Conservation (phyloP, 2,329 filamentous ascomycete genomes). For the Leptoxyphium fumago region DNA sequence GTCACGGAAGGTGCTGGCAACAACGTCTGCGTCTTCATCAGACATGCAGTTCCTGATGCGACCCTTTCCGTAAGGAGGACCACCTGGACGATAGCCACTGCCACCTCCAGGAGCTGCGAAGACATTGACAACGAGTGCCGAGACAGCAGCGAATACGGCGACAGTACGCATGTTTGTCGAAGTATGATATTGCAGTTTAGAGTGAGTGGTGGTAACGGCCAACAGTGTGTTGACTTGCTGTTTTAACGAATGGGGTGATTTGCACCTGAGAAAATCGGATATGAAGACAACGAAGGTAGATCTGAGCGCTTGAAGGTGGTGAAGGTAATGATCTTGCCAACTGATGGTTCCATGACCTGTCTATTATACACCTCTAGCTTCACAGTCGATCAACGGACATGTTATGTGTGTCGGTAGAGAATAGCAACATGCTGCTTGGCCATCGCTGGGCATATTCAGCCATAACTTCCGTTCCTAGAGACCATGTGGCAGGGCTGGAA, state of each 20-base stretch:
- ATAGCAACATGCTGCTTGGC: not conserved
- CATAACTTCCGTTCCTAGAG: not conserved
- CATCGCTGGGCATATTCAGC: not conserved
- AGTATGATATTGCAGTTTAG: not conserved
- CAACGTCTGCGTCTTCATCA: conserved; percentile 10
- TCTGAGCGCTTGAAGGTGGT: not conserved
- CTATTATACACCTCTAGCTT: not conserved
- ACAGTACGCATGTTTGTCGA: conserved; percentile 8
- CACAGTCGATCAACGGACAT: not conserved
- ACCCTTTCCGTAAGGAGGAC: conserved; percentile 1
- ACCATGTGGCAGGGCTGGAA: not conserved
- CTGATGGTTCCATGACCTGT: not conserved
- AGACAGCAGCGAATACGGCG: conserved; percentile 8
- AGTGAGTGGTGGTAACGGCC: no score
- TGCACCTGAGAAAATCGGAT: no score
- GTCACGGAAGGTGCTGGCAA: conserved; percentile 15
- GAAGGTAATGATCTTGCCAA: not conserved
- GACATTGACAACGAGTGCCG: conserved; percentile 7
- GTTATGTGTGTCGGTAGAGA: not conserved
- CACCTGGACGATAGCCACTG: conserved; percentile 1
- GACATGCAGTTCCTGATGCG: conserved; percentile 10
- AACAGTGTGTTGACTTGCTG: no score
- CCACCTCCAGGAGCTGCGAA: conserved; percentile 7
- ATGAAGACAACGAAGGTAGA: no score
- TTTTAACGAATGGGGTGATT: no score